A percentile compares a stretch with the other conserved stretches of the same genome.
Evolutionary conservation across 1,139 yeast genomes (phyloP).

Genomic region (Kodamaea plutei): DNA sequence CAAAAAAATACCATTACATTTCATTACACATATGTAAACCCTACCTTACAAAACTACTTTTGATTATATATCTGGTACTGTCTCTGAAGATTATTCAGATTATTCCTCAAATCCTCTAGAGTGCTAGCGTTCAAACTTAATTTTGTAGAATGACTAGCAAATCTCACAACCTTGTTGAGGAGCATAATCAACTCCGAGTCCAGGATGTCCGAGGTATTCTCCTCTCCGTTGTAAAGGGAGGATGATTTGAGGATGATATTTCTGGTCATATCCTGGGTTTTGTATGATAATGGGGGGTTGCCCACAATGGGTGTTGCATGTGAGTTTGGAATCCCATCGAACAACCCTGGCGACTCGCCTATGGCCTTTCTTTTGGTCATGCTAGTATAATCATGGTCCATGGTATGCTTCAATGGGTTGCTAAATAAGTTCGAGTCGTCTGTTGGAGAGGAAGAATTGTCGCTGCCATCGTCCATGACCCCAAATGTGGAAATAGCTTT

Average conservation of each 20-base stretch:
- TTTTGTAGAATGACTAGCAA: neutral
- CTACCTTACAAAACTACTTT: too few species aligned
- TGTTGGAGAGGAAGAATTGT: too few species aligned
- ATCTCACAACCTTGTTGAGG: neutral
- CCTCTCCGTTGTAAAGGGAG: neutral
- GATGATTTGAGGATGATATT: neutral
- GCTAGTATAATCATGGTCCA: neutral
- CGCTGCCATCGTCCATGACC: too few species aligned
- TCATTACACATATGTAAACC: too few species aligned
- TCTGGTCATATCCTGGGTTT: neutral
- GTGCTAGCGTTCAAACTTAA: neutral
- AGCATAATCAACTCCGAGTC: neutral
- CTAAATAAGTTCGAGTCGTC: too few species aligned
- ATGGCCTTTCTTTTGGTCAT: neutral
- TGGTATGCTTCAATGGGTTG: neutral
- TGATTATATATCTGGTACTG: too few species aligned
- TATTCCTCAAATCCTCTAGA: constrained; percentile 6
- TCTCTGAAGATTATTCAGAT: too few species aligned
- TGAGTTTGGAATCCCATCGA: neutral
- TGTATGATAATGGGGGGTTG: neutral
- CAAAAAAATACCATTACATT: too few species aligned
- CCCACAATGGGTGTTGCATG: neutral
- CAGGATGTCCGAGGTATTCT: too few species aligned
- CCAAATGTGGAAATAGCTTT: too few species aligned
- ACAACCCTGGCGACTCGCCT: too few species aligned